Evolutionary conservation across 108 stramenopile species (phyloP).

Genomic region (Fragilariopsis cylindrus): DNA sequence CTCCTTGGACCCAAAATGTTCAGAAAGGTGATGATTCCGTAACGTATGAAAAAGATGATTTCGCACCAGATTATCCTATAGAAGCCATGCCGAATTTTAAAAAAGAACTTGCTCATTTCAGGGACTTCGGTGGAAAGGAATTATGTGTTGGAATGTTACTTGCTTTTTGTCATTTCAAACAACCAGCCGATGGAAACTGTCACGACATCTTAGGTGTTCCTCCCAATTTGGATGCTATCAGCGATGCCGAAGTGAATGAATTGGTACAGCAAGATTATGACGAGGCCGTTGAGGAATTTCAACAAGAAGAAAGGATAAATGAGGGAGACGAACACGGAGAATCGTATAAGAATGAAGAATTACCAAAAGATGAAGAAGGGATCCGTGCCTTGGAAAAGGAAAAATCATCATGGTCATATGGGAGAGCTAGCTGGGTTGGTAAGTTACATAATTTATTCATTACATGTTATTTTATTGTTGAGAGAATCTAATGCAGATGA

Average conservation of each 20-base stretch:
- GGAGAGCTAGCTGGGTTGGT: slow-evolving; percentile 41
- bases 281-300: slow-evolving; percentile 24
- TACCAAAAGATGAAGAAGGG: slow-evolving; percentile 6
- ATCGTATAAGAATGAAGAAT: slow-evolving; percentile 13
- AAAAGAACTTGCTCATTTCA: slow-evolving; percentile 88
- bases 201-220: slow-evolving; percentile 70
- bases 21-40: slow-evolving; percentile 52
- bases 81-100: slow-evolving; percentile 87
- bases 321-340: slow-evolving; percentile 10
- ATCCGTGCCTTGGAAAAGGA: slow-evolving; percentile 4
- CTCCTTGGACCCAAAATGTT: slow-evolving; percentile 82
- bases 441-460: slow-evolving; percentile 11
- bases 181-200: slow-evolving; percentile 39
- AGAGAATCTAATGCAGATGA: too few species aligned
- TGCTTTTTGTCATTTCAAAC: slow-evolving; percentile 80
- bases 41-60: slow-evolving; percentile 75
- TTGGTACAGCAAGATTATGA: slow-evolving; percentile 25
- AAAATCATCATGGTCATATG: slow-evolving; percentile 25
- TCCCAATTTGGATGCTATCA: slow-evolving; percentile 24
- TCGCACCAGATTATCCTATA: slow-evolving; percentile 71
- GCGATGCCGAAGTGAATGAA: slow-evolving; percentile 35
- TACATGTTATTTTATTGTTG: too few species aligned
- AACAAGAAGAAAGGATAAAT: slow-evolving; percentile 7
- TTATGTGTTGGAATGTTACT: slow-evolving; percentile 77
- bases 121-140: slow-evolving; percentile 79